Base-by-base conservation (phyloP, 176 grass and related monocot species). In the Rhipidocladum racemiflorum region DNA sequence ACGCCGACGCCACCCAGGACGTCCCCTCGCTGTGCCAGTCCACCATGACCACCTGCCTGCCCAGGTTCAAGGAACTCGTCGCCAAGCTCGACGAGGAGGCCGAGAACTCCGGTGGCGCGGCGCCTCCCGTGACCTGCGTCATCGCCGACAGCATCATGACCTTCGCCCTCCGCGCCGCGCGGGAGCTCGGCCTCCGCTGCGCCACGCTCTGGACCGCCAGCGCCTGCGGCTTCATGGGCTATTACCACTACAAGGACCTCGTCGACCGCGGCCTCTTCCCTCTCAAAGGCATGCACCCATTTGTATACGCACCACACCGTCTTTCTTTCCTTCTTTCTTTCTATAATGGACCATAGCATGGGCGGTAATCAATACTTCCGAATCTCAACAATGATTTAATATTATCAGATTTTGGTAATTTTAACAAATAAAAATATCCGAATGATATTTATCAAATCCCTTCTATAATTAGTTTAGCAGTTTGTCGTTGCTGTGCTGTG, bases 91-190 rank as follows among this genome's bases (percentile, higher is more conserved):
- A 72, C 72, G 17, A 36, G 9, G 72, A 77, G 9, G 65, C 49
- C n/a, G 16, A 8, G 14, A 4, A 20, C 0, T 40, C 69, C 51
- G 48, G 4, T 9, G 76, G 5, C 32, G 12, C 4, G 0, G 3
- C 32, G 3, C 83, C 78, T 5, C 45, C n/a, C 2, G 83, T 90
- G 1, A 78, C 65, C 2, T 78, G 73, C 78, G 67, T 90, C 43
- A 73, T 90, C 49, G 72, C 34, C 59, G 83, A 90, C 49, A 82
- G 88, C 78, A 86, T 27, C 65, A 86, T 90, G 83, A 51, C 78
- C 1, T 90, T 86, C 83, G 56, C 46, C 10, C 57, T 90, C 65
- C 78, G 46, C 14, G 79, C 66, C 3, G 83, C 88, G 9, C 55
- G 78, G 2, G 88, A 90, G 16, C 83, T 90, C 9, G 77, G 88